Evolutionary conservation across 2,329 filamentous ascomycete genomes (phyloP).

Genomic region (Ophiostoma ips): DNA sequence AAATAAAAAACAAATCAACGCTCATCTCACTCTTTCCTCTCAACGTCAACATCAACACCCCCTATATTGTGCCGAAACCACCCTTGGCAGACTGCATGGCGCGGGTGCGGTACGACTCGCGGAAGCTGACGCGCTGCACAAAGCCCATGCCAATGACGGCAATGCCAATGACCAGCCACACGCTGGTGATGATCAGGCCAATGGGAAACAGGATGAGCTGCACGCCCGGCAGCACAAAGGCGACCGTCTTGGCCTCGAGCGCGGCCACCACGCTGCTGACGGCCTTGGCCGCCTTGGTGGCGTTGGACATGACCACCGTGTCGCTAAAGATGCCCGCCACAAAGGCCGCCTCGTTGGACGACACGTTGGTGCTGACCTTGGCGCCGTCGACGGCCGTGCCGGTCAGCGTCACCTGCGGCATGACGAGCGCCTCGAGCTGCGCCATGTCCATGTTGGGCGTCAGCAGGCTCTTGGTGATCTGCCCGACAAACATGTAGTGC

Average conservation of each 20-base stretch:
- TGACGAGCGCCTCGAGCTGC: conserved; percentile 47
- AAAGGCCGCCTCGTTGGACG: conserved; percentile 57
- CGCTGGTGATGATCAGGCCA: conserved; percentile 50
- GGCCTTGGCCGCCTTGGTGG: conserved; percentile 33
- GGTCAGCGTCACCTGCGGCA: conserved; percentile 53
- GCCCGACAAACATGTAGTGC: conserved; percentile 53
- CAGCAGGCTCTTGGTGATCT: conserved; percentile 47
- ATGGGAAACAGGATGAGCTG: conserved; percentile 56
- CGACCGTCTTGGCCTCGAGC: conserved; percentile 37
- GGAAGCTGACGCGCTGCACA: conserved; percentile 50
- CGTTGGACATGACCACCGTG: conserved; percentile 37
- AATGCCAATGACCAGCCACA: conserved; percentile 46
- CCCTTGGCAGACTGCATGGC: conserved; percentile 29
- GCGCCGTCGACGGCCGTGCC: conserved; percentile 38
- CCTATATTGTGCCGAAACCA: conserved; percentile 18
- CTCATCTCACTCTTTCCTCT: background rate
- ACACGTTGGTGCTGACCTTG: conserved; percentile 48
- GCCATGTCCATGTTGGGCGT: conserved; percentile 40
- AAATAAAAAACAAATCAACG: background rate
- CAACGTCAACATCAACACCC: background rate
- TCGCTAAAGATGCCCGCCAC: conserved; percentile 56
- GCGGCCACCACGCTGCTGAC: conserved; percentile 32
- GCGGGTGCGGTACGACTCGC: conserved; percentile 45
- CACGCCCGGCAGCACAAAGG: conserved; percentile 57
- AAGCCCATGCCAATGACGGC: conserved; percentile 50